phyloP scores from a whole-genome alignment of 2,329 filamentous ascomycete species.

The Hymenotorrendiella dingleyae region DNA sequence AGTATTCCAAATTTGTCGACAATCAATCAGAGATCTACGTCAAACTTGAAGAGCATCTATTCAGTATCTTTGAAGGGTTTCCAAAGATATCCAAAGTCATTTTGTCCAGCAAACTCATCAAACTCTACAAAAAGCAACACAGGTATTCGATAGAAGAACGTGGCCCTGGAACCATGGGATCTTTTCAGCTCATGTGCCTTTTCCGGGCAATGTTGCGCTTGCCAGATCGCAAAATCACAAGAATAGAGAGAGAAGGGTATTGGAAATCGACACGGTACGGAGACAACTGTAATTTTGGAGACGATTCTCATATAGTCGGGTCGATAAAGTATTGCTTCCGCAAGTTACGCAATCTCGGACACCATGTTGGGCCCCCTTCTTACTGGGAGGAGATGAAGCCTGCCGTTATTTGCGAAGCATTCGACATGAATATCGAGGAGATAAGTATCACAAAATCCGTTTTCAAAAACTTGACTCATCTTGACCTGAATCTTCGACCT shows the following conservation, averaged over 20 bases:
- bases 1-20: too few species aligned
- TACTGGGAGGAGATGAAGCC: too few species aligned
- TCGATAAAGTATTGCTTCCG: not conserved
- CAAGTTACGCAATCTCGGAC: too few species aligned
- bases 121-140: not conserved
- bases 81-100: not conserved
- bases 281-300: not conserved
- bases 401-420: too few species aligned
- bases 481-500: not conserved
- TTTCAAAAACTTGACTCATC: constrained; percentile 7
- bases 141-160: not conserved
- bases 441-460: not conserved
- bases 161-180: too few species aligned
- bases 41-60: too few species aligned
- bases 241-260: not conserved
- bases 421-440: too few species aligned
- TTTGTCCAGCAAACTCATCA: too few species aligned
- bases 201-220: not conserved
- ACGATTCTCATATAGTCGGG: not conserved
- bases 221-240: not conserved
- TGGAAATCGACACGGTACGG: not conserved
- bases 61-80: not conserved
- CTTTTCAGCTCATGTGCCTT: not conserved
- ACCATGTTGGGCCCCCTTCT: too few species aligned
- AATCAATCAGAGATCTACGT: too few species aligned